phyloP scores from a whole-genome alignment of 2,329 filamentous ascomycete genomes.

The Scytalidium lignicola region DNA sequence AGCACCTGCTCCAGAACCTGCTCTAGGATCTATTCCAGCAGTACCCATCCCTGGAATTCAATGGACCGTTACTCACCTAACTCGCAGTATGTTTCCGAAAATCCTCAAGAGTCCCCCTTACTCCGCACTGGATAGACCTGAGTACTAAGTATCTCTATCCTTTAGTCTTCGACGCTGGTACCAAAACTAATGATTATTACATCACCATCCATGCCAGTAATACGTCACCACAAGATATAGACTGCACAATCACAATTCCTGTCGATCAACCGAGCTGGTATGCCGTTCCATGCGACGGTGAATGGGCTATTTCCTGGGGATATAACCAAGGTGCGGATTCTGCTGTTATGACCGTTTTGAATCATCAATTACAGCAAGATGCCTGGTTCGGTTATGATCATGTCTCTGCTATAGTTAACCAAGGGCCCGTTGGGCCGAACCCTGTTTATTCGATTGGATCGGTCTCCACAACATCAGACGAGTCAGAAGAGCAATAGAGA shows the following conservation, averaged over 20 bases:
- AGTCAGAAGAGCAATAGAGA: not conserved
- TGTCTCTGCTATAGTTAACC: not conserved
- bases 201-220: constrained; percentile 1
- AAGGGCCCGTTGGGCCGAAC: constrained; percentile 7
- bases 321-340: constrained; percentile 8
- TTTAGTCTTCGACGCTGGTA: not conserved
- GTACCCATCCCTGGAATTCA: not conserved
- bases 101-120: not conserved
- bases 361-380: constrained; percentile 1
- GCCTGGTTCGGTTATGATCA: constrained; percentile 11
- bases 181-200: constrained; percentile 1
- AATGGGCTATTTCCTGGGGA: constrained; percentile 11
- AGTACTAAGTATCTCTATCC: not conserved
- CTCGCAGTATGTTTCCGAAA: constrained; percentile 5
- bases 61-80: constrained; percentile 9
- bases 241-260: not conserved
- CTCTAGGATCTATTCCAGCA: not conserved
- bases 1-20: not conserved
- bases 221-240: not conserved
- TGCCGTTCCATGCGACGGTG: not conserved
- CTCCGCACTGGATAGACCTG: not conserved
- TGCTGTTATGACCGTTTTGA: constrained; percentile 11
- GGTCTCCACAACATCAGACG: not conserved
- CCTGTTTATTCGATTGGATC: constrained; percentile 8
- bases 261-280: not conserved